These are phyloP conservation scores for Schizosaccharomyces cryophilus DNA, from an alignment of 805 yeast genomes.

Conservation along the genomic window DNA sequence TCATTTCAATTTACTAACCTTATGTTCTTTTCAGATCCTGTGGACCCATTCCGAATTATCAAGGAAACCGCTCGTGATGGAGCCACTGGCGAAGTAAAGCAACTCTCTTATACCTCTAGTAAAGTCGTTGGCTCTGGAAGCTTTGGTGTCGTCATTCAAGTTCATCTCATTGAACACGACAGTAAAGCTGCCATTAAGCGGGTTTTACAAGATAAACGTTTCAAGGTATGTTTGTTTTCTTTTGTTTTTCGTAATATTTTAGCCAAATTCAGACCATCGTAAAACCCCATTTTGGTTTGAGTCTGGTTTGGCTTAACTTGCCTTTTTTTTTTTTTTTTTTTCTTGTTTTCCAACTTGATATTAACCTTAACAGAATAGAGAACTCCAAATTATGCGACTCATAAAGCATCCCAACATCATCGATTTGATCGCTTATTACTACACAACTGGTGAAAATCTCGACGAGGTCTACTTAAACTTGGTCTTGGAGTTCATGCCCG, in stretches of 20 bases:
- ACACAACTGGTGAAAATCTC: constrained; percentile 32
- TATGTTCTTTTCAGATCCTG: background rate
- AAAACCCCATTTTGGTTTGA: background rate
- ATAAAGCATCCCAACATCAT: constrained; percentile 72
- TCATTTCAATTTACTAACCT: background rate
- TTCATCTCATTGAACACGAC: background rate
- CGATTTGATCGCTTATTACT: constrained; percentile 66
- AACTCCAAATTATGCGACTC: constrained; percentile 80
- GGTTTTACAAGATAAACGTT: constrained; percentile 86
- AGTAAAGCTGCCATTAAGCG: constrained; percentile 32
- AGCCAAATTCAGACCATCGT: background rate
- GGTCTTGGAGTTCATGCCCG: constrained; percentile 85
- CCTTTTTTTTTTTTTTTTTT: background rate
- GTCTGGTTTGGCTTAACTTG: background rate
- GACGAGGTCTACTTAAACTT: constrained; percentile 70
- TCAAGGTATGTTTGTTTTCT: constrained; percentile 27
- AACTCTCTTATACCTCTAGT: constrained; percentile 53
- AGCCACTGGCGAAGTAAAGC: constrained; percentile 33
- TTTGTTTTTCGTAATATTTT: background rate
- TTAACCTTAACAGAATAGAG: constrained; percentile 48
- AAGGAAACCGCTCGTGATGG: constrained; percentile 52
- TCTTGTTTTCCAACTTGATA: constrained; percentile 18
- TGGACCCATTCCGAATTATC: constrained; percentile 12
- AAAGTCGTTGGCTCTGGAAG: constrained; percentile 96
- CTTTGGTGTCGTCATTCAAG: constrained; percentile 83